A percentile compares a stretch with the other conserved stretches of the same genome.
Evolutionary conservation across 169 alveolate species (phyloP).

Genomic region (Eimeria maxima): DNA sequence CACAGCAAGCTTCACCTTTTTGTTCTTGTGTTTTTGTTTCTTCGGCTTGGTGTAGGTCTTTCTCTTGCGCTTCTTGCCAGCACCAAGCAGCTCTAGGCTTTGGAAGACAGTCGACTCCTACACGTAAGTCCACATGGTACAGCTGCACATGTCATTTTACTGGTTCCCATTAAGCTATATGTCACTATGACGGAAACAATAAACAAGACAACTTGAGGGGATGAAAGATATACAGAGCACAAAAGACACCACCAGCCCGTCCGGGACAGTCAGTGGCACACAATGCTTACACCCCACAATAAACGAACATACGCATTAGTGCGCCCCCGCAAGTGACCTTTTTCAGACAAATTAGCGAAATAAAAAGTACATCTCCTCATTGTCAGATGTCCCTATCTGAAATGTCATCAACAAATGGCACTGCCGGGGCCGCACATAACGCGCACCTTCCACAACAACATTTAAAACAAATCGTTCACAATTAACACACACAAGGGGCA

Average conservation of each 20-base stretch:
- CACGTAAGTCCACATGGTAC: background rate
- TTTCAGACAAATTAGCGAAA: slow-evolving; percentile 55
- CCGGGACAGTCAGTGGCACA: background rate
- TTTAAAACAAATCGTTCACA: background rate
- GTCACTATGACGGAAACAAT: too few species aligned
- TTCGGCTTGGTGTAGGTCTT: slow-evolving; percentile 96
- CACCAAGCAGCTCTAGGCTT: slow-evolving; percentile 89
- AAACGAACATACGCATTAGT: background rate
- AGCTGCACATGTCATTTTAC: background rate
- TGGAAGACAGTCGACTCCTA: slow-evolving; percentile 87
- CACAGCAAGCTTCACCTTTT: slow-evolving; percentile 98
- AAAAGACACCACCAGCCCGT: too few species aligned
- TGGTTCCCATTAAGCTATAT: background rate
- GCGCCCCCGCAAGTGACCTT: background rate
- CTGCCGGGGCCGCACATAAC: background rate
- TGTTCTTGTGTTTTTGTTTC: slow-evolving; percentile 98
- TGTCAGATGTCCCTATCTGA: slow-evolving; percentile 82
- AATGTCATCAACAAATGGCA: slow-evolving; percentile 16
- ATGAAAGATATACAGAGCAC: background rate
- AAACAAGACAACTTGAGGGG: too few species aligned
- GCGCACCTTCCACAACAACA: background rate
- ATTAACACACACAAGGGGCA: background rate
- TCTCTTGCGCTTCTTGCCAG: slow-evolving; percentile 97
- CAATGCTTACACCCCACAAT: background rate
- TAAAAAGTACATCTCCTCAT: background rate